Base-by-base conservation (phyloP, 1,139 yeast species). In the Pichiaceae sp. region DNA sequence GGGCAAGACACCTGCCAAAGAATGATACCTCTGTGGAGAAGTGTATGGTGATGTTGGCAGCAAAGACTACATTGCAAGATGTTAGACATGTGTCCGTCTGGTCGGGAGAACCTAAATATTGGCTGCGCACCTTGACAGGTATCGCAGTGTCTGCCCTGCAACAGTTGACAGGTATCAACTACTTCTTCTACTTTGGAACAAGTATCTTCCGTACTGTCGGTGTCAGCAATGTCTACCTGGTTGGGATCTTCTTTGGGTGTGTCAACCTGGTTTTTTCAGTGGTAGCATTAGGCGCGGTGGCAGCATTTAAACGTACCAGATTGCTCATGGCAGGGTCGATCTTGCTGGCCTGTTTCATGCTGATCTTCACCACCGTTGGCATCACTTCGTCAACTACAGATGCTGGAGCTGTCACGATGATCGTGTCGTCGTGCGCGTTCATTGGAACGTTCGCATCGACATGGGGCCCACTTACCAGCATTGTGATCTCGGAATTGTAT, bases 161-260 rank as follows among this genome's bases (percentile, higher is more conserved):
- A 53, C 76, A 71, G 51, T 60, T 69, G 45, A 68, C 74, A 21
- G 77, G 77, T 44, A 64, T 70, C 40, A 71, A 70, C 53, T 70
- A 68, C 50, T 68, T 70, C 42, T 67, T 69, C 57, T 68, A 64
- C 53, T 70, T 57, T 42, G 75, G 76, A 41, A 63, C 74, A 24
- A 57, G 67, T 15, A 67, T 71, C 49, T 71, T 71, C 57, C 52
- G 60, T 43, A 47, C 50, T 31, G 61, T 72, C 17, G 73, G 74
- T 44, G 59, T 70, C 37, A 37, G 47, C 6, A 54, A 62, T 33
- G 53, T 58, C 11, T 56, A 52, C 29, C 17, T 52, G 20, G 54
- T 55, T 4, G 50, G 79, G 19, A 72, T 75, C 32, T 60, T 72
- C 40, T 63, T 74, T 45, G 75, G 76, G 42, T 47, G 62, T 36